These are phyloP conservation scores for Fusarium sp. DNA, from an alignment of 2,329 filamentous ascomycete species.

Conservation along the genomic window DNA sequence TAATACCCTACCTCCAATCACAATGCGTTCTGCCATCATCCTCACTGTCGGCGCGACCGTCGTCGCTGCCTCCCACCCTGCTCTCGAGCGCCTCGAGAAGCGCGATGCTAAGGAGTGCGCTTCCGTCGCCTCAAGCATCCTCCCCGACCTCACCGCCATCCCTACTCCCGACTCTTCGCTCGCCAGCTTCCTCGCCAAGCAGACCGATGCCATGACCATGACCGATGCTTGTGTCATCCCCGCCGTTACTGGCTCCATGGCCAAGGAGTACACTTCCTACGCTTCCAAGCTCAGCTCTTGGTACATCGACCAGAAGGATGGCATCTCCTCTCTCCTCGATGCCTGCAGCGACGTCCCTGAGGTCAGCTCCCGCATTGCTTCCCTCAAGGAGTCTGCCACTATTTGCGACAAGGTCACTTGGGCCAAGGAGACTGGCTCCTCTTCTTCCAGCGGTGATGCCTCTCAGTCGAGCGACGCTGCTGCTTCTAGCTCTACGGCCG, in stretches of 20 bases:
- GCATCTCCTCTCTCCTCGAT: slow-evolving; percentile 30
- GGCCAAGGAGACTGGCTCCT: slow-evolving; percentile 20
- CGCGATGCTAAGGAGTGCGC: slow-evolving; percentile 34
- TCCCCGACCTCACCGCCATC: slow-evolving; percentile 32
- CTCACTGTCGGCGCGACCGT: slow-evolving; percentile 15
- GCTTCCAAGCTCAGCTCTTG: slow-evolving; percentile 35
- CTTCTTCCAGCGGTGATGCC: background rate
- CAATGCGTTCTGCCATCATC: slow-evolving; percentile 21
- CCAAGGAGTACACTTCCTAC: slow-evolving; percentile 42
- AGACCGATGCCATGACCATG: slow-evolving; percentile 31
- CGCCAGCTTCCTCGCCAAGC: slow-evolving; percentile 25
- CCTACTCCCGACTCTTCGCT: slow-evolving; percentile 36
- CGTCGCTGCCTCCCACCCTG: slow-evolving; percentile 14
- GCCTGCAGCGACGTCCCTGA: slow-evolving; percentile 46
- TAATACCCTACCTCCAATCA: background rate
- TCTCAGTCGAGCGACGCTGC: background rate
- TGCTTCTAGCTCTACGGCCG: background rate
- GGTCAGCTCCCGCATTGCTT: slow-evolving; percentile 13
- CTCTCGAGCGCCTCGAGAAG: slow-evolving; percentile 16
- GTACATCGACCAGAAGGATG: slow-evolving; percentile 28
- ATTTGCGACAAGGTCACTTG: slow-evolving; percentile 20
- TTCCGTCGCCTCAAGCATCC: slow-evolving; percentile 28
- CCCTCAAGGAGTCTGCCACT: background rate
- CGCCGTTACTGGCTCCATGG: slow-evolving; percentile 41
- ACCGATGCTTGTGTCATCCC: slow-evolving; percentile 42